Base-by-base conservation (phyloP, 192 early-diverging fungal genomes). In the Chytriomyces confervae region DNA sequence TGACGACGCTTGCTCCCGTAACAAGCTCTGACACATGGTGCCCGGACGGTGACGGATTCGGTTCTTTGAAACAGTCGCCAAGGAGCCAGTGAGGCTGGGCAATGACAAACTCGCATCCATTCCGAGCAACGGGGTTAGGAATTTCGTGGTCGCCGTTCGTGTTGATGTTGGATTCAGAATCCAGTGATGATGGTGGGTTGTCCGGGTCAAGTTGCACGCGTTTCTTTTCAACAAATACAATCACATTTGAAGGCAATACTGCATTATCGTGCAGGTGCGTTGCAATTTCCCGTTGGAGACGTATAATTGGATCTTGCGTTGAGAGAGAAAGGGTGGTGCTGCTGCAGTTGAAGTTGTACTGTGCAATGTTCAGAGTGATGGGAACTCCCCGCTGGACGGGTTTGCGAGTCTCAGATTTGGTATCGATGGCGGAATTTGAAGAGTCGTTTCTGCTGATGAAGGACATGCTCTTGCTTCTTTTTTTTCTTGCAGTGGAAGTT, bases 251-350 rank as follows among this genome's bases (percentile, higher is more conserved):
- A 18, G 66, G 66, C 2, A 68, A 46, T 11, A 68, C 45, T 16
- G 66, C 20, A 48, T 68, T 23, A 47, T 48, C 44, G 46, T 68
- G 66, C 44, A 68, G 47, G 20, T 46, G 23, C 44, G 20, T 1
- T 10, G 66, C 66, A 5, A 68, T 68, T 27, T 45, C 44, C 11
- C 66, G 66, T 18, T 68, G 66, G 4, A 68, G 45, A 5, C 66
- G 66, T 0, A 27, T 11, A 29, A 65, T 65, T 13, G 53, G 53
- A 3, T 57, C 53, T 13, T 65, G 20, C 8, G 5, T 18, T 3
- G 53, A 20, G 20, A 57, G 53, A n/a, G 53, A n/a, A 20, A 57
- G 5, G 5, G 16, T 57, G 16, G 20, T 57, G 16, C 16, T 57
- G 53, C 20, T 57, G 53, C 13, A 57, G 53, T 13, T n/a, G 20